Evolutionary conservation across 164 flowering plant species (phyloP), one percentile per base, ranked within the genome.

Genomic region (Sextonia rubra): DNA sequence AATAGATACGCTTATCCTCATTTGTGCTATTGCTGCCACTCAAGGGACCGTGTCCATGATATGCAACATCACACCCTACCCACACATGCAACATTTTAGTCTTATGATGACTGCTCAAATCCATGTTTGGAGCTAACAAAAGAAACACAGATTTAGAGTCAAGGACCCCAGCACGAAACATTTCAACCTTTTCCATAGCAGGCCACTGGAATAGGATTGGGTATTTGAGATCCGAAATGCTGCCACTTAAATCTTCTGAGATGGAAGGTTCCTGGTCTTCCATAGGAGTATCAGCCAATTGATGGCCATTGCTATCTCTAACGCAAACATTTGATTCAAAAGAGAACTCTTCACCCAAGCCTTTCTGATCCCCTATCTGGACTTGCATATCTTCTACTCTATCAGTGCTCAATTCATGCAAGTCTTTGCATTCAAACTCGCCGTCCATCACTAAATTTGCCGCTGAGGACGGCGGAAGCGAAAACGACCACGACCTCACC

Each of bases 401-500:
- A 64, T 71, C 82, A 44, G 64, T 62, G 72, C 67, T 60, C 56
- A 37, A 64, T 47, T 79, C 69, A 60, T 37, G 14, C 69, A 63
- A 77, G 58, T 60, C 73, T 71, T 77, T 81, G 63, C 26, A 17
- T 23, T 76, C 77, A 66, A 61, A 71, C 69, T 73, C 73, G 1
- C n/a, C 0, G 58, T 52, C 58, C 17, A 20, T 52, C 80, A 81
- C 70, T 47, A 47, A 26, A 58, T 80, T 75, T 47, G 80, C 83
- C 49, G 77, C 80, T 14, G 78, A n/a, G n/a, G n/a, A 66, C 69
- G 81, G 80, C 60, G 80, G 70, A 22, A 83, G 75, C 66, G 91
- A 84, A 77, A 86, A 84, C 7, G 95, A 85, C 83, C 84, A 79
- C 47, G 91, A 85, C 64, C 87, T 84, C 27, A 72, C 74, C 68